Conservation (phyloP, 345 rosid genomes). For the Gossypium australe region DNA sequence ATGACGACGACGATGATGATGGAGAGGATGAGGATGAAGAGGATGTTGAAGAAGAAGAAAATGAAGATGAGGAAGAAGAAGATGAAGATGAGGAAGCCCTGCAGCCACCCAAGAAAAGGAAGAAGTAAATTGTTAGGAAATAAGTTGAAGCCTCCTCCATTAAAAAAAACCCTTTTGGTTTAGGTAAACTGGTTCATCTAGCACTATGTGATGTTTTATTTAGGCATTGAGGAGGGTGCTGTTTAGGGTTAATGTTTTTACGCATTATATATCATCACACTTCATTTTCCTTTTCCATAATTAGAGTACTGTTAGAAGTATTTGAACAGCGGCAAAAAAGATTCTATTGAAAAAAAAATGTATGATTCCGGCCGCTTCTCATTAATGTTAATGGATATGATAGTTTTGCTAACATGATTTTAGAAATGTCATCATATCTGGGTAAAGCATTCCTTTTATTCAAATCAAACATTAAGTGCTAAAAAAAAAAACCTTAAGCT, state of each 20-base stretch:
- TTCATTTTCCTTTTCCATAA: slow-evolving; percentile 15
- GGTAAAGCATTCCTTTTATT: not conserved
- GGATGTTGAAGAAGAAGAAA: slow-evolving; percentile 34
- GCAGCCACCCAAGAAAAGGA: slow-evolving; percentile 91
- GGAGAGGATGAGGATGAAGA: slow-evolving; percentile 31
- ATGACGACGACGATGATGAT: slow-evolving; percentile 5
- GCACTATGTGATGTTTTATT: slow-evolving; percentile 17
- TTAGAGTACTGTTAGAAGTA: slow-evolving; percentile 27
- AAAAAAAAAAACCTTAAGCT: not conserved
- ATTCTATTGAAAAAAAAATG: slow-evolving; percentile 14
- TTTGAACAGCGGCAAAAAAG: slow-evolving; percentile 22
- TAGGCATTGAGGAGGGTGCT: slow-evolving; percentile 12
- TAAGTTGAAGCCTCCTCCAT: slow-evolving; percentile 24
- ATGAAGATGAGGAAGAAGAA: slow-evolving; percentile 62
- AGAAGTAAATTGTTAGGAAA: slow-evolving; percentile 50
- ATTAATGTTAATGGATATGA: not conserved
- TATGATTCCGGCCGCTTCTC: slow-evolving; percentile 11
- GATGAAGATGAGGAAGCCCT: slow-evolving; percentile 74
- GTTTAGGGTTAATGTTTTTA: slow-evolving; percentile 20
- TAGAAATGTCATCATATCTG: not conserved
- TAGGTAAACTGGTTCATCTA: slow-evolving; percentile 25
- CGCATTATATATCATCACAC: slow-evolving; percentile 16
- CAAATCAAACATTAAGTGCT: not conserved
- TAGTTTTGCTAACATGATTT: not conserved
- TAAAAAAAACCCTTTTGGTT: not conserved